Conservation (phyloP, 495 filamentous ascomycete genomes). For the Amorphotheca resinae region DNA sequence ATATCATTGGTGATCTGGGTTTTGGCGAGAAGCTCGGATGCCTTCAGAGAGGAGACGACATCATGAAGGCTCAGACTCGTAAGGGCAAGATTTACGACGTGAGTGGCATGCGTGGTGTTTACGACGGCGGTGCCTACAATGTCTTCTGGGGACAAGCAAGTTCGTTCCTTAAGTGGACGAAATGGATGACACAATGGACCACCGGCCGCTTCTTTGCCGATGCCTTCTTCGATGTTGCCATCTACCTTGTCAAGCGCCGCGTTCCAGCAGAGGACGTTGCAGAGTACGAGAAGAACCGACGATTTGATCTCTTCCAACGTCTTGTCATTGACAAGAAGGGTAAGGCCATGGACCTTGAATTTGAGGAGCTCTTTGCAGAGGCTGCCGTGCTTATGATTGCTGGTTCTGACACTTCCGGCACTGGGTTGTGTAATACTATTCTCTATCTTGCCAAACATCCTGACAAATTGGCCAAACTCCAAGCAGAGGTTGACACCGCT, state of each 20-base stretch:
- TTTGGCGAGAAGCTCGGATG: constrained; percentile 26
- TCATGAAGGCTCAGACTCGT: background rate
- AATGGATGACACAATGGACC: too few relatives aligned
- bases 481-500: background rate
- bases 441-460: background rate
- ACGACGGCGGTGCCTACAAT: background rate
- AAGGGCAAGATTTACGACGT: background rate
- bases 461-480: background rate
- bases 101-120: background rate
- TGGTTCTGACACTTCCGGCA: background rate
- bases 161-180: background rate
- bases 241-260: background rate
- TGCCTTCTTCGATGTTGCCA: background rate
- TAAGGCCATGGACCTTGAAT: background rate
- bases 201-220: background rate
- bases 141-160: background rate
- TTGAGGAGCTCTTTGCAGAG: background rate
- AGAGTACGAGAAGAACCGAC: background rate
- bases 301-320: background rate
- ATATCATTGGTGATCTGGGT: constrained; percentile 32
- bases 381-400: background rate
- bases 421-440: background rate
- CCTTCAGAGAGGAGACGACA: background rate
- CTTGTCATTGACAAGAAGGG: background rate
- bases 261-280: background rate